Evolutionary conservation across 2,329 filamentous ascomycete species (phyloP).

Genomic region (Pseudocercospora vitis): DNA sequence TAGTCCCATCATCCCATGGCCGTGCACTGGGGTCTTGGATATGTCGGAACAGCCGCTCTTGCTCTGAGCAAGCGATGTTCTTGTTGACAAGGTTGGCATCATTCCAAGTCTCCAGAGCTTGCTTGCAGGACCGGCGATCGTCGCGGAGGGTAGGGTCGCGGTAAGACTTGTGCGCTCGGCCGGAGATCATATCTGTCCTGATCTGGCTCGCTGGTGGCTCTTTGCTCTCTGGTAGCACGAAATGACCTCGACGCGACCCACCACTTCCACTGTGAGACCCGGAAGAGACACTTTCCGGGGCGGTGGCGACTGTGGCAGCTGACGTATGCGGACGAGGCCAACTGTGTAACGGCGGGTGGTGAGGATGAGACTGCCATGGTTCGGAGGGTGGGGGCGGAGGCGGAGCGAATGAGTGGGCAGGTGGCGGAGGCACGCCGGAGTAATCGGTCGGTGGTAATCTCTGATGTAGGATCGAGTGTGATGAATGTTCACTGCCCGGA

Average conservation of each 20-base stretch:
- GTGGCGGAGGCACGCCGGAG: conserved; percentile 19
- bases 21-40: conserved; percentile 65
- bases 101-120: conserved; percentile 83
- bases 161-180: conserved; percentile 76
- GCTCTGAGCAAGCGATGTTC: conserved; percentile 66
- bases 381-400: conserved; percentile 19
- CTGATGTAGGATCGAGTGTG: conserved; percentile 13
- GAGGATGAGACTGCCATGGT: conserved; percentile 8
- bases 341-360: conserved; percentile 12
- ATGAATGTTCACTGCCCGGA: conserved; percentile 3
- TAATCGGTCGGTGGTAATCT: conserved; percentile 23
- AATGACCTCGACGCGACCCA: conserved; percentile 35
- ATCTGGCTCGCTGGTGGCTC: conserved; percentile 13
- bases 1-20: conserved; percentile 11
- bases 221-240: conserved; percentile 1
- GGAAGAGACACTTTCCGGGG: conserved; percentile 36
- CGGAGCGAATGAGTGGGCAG: conserved; percentile 1
- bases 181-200: conserved; percentile 73
- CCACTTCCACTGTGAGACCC: conserved; percentile 44
- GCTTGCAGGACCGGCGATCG: conserved; percentile 81
- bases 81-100: conserved; percentile 40
- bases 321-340: conserved; percentile 17
- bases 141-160: conserved; percentile 70
- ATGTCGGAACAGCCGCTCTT: conserved; percentile 67
- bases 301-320: conserved; percentile 20